phyloP scores from a whole-genome alignment of 2,329 filamentous ascomycete species.

The Claviceps maximensis region DNA sequence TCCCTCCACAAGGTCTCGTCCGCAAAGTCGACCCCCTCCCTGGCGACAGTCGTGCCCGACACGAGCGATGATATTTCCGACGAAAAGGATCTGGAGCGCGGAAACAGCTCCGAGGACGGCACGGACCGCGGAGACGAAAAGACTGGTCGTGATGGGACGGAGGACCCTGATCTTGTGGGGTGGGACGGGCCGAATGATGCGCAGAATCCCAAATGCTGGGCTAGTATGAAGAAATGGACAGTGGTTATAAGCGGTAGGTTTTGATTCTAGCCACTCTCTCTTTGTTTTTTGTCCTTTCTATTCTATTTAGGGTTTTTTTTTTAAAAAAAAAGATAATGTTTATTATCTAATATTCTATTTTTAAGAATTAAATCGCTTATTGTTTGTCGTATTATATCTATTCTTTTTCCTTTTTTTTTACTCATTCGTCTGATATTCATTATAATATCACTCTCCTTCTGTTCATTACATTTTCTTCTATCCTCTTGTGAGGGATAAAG shows the following conservation, averaged over 20 bases:
- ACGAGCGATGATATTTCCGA: background rate
- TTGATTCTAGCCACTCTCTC: too few relatives aligned
- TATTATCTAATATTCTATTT: too few relatives aligned
- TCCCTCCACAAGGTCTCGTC: background rate
- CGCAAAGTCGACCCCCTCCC: background rate
- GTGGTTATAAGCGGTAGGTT: background rate
- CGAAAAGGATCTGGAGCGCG: background rate
- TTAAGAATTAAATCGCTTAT: too few relatives aligned
- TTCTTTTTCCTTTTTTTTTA: too few relatives aligned
- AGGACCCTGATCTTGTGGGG: background rate
- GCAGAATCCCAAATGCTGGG: background rate
- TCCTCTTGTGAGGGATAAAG: too few relatives aligned
- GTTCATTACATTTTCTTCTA: too few relatives aligned
- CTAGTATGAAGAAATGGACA: background rate
- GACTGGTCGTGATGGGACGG: background rate
- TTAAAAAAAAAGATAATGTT: too few relatives aligned
- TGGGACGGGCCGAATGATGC: background rate
- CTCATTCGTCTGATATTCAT: too few relatives aligned
- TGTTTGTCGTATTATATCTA: too few relatives aligned
- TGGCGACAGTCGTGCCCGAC: background rate
- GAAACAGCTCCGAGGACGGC: background rate
- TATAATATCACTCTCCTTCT: too few relatives aligned
- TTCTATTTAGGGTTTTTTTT: too few relatives aligned
- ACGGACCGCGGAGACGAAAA: background rate
- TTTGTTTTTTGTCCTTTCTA: too few relatives aligned